Evolutionary conservation across 257 asterid genomes (phyloP).

Genomic region (Gentiana straminea): DNA sequence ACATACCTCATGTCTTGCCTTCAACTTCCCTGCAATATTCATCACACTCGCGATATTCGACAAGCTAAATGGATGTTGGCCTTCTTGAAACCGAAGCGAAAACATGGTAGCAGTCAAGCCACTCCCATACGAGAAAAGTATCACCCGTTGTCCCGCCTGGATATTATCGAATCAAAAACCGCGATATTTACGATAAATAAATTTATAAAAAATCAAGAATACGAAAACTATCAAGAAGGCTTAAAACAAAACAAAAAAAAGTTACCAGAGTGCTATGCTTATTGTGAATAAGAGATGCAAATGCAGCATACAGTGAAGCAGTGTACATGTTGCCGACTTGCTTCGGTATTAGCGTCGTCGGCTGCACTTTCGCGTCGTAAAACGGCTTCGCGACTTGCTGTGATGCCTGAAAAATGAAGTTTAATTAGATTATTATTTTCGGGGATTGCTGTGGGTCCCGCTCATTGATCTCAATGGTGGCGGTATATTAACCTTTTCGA

Average conservation of each 20-base stretch:
- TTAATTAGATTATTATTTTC: constrained; percentile 12
- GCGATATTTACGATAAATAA: background rate
- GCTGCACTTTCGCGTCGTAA: constrained; percentile 77
- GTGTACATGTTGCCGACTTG: constrained; percentile 99
- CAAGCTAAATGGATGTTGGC: constrained; percentile 74
- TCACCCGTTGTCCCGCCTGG: constrained; percentile 85
- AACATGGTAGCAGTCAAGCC: constrained; percentile 88
- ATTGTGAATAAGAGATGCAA: constrained; percentile 84
- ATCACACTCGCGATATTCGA: constrained; percentile 65
- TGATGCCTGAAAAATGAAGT: constrained; percentile 45
- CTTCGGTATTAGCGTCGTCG: constrained; percentile 80
- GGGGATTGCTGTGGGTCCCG: too few species aligned
- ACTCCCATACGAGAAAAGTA: constrained; percentile 89
- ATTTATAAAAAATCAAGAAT: too few species aligned
- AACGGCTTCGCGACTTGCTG: constrained; percentile 86
- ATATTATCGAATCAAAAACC: background rate
- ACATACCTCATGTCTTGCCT: constrained; percentile 75
- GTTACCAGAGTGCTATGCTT: constrained; percentile 64
- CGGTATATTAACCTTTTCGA: constrained; percentile 60
- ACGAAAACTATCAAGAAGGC: background rate
- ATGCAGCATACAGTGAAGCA: constrained; percentile 95
- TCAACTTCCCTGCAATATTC: constrained; percentile 72
- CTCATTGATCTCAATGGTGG: background rate
- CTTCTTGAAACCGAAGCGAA: constrained; percentile 67
- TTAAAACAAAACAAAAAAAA: constrained; percentile 3